Conservation (phyloP, 2,329 filamentous ascomycete species). For the Chaetomium strumarium region DNA sequence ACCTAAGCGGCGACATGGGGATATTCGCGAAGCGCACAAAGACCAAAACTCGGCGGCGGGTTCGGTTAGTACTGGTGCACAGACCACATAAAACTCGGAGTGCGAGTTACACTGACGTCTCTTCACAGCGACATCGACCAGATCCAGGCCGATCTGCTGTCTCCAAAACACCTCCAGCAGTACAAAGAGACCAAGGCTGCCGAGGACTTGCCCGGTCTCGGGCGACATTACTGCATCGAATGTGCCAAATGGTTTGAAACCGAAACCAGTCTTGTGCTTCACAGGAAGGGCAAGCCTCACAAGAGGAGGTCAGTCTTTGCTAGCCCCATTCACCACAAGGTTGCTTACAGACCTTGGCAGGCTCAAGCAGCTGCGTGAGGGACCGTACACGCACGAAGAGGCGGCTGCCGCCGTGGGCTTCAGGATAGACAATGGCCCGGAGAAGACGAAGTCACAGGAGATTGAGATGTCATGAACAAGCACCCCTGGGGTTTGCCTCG, state of each 20-base stretch:
- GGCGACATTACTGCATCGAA: slow-evolving; percentile 80
- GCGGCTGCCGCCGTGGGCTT: slow-evolving; percentile 76
- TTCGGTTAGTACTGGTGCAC: slow-evolving; percentile 45
- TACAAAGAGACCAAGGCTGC: slow-evolving; percentile 72
- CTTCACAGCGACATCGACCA: slow-evolving; percentile 80
- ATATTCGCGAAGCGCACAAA: slow-evolving; percentile 60
- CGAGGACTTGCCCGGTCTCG: slow-evolving; percentile 84
- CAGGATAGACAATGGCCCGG: slow-evolving; percentile 57
- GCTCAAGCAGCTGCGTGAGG: slow-evolving; percentile 73
- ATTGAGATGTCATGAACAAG: slow-evolving; percentile 33
- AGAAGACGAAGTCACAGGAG: slow-evolving; percentile 40
- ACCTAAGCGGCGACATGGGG: slow-evolving; percentile 50
- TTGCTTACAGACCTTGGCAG: slow-evolving; percentile 40
- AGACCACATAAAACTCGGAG: background rate
- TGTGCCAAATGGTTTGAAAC: slow-evolving; percentile 97
- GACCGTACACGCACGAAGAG: slow-evolving; percentile 79
- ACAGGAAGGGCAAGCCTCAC: slow-evolving; percentile 85
- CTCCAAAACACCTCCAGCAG: slow-evolving; percentile 71
- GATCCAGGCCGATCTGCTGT: slow-evolving; percentile 74
- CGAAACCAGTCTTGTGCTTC: slow-evolving; percentile 66
- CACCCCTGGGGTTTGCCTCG: background rate
- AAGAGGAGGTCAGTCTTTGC: slow-evolving; percentile 64
- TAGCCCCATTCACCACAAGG: background rate
- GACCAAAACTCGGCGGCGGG: slow-evolving; percentile 68
- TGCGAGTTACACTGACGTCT: slow-evolving; percentile 13